Evolutionary conservation across 1,139 yeast genomes (phyloP), one percentile per base, ranked within the genome.

Genomic region (Lizanozyma gosingica): DNA sequence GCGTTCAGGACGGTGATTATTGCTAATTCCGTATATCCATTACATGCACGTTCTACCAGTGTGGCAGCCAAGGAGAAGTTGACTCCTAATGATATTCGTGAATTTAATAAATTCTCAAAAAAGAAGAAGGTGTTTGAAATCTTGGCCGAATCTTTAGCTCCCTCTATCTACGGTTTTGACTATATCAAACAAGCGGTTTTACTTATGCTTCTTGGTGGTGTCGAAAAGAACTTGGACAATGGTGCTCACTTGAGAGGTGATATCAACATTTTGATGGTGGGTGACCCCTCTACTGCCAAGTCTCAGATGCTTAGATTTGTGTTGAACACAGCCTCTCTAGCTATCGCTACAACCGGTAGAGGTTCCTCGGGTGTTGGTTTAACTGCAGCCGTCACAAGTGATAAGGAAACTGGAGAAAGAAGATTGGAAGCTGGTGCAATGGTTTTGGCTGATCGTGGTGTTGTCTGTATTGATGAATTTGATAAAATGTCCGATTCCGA

Each of bases 361-460:
- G 99, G 98, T 45, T 90, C 97, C 14, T 90, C 98, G 0, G 99
- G 98, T 62, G 99, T 94, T 38, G 99, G 98, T 84, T 76, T 92
- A 56, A 92, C 99, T 0, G 99, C 99, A 14, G 98, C 99, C 0
- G 99, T 92, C 3, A 90, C 97, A 2, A 78, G 92, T 2, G 99
- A 92, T 61, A 83, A 83, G 54, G 98, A 92, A 61, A 92, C 98
- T 1, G 98, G 98, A 40, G 99, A 92, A 65, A 74, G 97, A 56
- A 76, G 95, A 52, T 69, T 92, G 48, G 98, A 94, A 63, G 99
- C 98, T 1, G 99, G 99, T 71, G 99, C 99, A 2, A 92, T 92
- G 98, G 98, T 92, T 37, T 69, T 94, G 47, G 99, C 97, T 9
- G 98, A 92, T 62, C 73, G 97, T 51, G 99, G 99, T 48, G 75